A percentile compares a stretch with the other conserved stretches of the same genome.
phyloP scores from a whole-genome alignment of 2,329 filamentous ascomycete species.

The Cytospora schulzeri region DNA sequence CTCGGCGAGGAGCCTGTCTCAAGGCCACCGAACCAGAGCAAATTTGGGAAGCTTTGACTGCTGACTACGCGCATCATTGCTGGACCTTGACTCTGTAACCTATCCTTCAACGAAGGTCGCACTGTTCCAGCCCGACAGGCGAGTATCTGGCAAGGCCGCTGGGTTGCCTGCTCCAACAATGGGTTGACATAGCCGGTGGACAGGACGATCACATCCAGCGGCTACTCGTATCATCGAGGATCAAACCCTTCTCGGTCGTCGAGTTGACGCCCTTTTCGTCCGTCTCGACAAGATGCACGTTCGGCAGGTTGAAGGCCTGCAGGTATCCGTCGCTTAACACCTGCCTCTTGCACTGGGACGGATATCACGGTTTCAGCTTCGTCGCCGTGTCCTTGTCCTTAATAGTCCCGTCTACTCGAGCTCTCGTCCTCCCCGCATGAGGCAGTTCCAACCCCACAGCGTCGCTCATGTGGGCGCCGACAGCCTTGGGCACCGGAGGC shows the following conservation, averaged over 20 bases:
- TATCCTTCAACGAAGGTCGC: neutral
- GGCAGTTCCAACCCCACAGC: slow-evolving; percentile 46
- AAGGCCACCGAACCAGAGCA: slow-evolving; percentile 6
- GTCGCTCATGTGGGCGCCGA: slow-evolving; percentile 39
- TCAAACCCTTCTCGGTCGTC: slow-evolving; percentile 49
- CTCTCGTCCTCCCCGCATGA: slow-evolving; percentile 43
- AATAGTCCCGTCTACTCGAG: slow-evolving; percentile 43
- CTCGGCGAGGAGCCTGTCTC: neutral
- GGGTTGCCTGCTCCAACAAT: neutral
- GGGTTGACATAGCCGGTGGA: slow-evolving; percentile 41
- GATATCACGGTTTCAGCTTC: slow-evolving; percentile 53
- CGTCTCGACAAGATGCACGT: slow-evolving; percentile 64
- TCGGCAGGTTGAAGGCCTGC: slow-evolving; percentile 56
- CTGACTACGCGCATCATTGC: slow-evolving; percentile 7
- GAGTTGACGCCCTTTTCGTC: slow-evolving; percentile 52
- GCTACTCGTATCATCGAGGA: slow-evolving; percentile 51
- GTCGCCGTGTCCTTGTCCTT: slow-evolving; percentile 44
- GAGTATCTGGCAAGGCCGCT: neutral
- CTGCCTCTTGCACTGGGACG: slow-evolving; percentile 54
- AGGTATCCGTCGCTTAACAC: slow-evolving; percentile 55
- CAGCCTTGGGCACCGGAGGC: slow-evolving; percentile 40
- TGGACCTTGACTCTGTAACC: neutral
- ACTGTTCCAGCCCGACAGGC: slow-evolving; percentile 1
- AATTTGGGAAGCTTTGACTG: slow-evolving; percentile 8
- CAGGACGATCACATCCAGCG: slow-evolving; percentile 40